A percentile compares a stretch with the other conserved stretches of the same genome.
These are phyloP conservation scores for Cryptococcus sp. DNA, from an alignment of 1,284 basidiomycete species.

Conservation along the genomic window DNA sequence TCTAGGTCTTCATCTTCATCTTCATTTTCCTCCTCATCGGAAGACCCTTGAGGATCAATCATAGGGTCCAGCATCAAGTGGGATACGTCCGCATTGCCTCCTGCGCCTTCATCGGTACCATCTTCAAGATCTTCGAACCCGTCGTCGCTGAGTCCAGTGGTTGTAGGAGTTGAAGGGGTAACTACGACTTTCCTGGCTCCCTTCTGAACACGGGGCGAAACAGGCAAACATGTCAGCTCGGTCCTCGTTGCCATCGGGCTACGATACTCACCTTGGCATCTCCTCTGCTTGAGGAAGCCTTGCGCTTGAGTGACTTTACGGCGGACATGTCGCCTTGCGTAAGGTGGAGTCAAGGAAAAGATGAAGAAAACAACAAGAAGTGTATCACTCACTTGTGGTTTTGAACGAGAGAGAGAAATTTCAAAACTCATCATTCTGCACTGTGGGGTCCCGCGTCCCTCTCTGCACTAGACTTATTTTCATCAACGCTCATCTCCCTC, in stretches of 20 bases:
- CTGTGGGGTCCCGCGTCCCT: too few species aligned
- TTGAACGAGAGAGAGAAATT: too few species aligned
- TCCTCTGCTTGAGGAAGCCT: slow-evolving; percentile 1
- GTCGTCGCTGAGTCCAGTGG: not conserved
- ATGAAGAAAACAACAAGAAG: not conserved
- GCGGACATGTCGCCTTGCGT: slow-evolving; percentile 7
- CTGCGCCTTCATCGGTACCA: slow-evolving; percentile 4
- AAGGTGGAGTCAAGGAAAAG: not conserved
- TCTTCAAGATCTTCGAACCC: slow-evolving; percentile 26
- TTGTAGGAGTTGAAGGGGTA: too few species aligned
- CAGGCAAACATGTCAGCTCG: too few species aligned
- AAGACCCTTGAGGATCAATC: slow-evolving; percentile 33
- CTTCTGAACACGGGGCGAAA: too few species aligned
- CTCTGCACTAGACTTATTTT: too few species aligned
- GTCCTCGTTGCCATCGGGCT: too few species aligned
- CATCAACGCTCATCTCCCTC: too few species aligned
- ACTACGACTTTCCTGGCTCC: too few species aligned
- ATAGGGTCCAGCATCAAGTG: slow-evolving; percentile 26
- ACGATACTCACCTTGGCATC: slow-evolving; percentile 1
- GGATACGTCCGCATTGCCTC: not conserved
- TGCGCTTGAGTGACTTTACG: slow-evolving; percentile 20
- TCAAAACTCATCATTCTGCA: too few species aligned
- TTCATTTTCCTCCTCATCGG: slow-evolving; percentile 29
- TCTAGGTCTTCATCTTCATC: slow-evolving; percentile 25
- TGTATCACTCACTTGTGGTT: too few species aligned